These are phyloP conservation scores for Pochonia chlamydosporia DNA, from an alignment of 2,329 filamentous ascomycete species.

Conservation along the genomic window DNA sequence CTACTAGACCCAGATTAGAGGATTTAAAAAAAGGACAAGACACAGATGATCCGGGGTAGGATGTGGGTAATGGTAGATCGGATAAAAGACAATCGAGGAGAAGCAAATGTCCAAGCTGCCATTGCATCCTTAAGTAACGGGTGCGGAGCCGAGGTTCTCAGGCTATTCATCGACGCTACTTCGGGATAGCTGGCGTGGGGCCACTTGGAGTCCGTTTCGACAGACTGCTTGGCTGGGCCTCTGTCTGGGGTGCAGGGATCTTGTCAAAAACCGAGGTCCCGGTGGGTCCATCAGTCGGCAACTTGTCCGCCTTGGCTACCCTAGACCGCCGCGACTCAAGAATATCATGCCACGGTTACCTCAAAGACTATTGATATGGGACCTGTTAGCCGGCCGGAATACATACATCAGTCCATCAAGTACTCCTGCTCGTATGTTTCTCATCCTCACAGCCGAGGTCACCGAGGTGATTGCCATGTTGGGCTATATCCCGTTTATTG, in stretches of 20 bases:
- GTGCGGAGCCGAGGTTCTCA: slow-evolving; percentile 7
- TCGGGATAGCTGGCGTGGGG: not conserved
- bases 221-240: not conserved
- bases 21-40: no score
- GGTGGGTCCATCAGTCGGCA: no score
- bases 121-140: slow-evolving; percentile 1
- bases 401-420: no score
- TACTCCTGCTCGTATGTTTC: not conserved
- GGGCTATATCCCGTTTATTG: not conserved
- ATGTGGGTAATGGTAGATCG: not conserved
- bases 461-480: not conserved
- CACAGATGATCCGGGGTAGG: not conserved
- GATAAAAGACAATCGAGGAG: not conserved
- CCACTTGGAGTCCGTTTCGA: not conserved
- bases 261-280: no score
- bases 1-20: not conserved
- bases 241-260: no score
- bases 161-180: not conserved
- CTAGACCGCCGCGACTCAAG: no score
- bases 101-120: not conserved
- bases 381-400: no score
- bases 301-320: no score
- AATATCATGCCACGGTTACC: no score
- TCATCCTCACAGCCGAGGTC: not conserved
- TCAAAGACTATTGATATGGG: no score